Percentiles rank a stretch among this genome's conserved stretches.
phyloP scores from a whole-genome alignment of 1,139 yeast species.

The Debaryomyces robertsiae region DNA sequence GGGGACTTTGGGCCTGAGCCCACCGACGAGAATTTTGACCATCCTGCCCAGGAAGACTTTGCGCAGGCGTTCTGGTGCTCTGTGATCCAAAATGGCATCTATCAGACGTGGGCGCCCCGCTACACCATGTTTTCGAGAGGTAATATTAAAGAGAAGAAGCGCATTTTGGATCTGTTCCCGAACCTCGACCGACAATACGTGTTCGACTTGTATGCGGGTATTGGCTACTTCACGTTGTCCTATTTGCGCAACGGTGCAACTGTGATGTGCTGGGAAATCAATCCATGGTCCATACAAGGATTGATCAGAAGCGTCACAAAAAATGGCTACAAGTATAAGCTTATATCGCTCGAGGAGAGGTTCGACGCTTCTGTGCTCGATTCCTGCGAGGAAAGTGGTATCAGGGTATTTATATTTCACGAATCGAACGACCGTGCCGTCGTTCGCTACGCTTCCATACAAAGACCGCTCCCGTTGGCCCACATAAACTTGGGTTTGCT shows the following conservation, averaged over 20 bases:
- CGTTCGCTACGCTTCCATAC: slow-evolving; percentile 38
- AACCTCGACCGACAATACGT: slow-evolving; percentile 44
- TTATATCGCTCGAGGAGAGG: slow-evolving; percentile 32
- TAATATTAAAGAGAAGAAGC: slow-evolving; percentile 75
- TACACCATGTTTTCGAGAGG: slow-evolving; percentile 93
- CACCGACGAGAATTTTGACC: slow-evolving; percentile 23
- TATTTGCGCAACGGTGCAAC: slow-evolving; percentile 61
- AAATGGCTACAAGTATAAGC: slow-evolving; percentile 45
- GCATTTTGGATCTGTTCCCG: slow-evolving; percentile 47
- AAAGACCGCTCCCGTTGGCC: slow-evolving; percentile 31
- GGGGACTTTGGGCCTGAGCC: slow-evolving; percentile 66
- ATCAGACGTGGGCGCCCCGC: slow-evolving; percentile 81
- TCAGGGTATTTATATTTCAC: slow-evolving; percentile 47
- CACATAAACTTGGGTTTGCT: slow-evolving; percentile 80
- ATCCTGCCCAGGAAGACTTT: slow-evolving; percentile 50
- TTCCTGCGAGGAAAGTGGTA: slow-evolving; percentile 15
- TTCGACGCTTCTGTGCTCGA: slow-evolving; percentile 24
- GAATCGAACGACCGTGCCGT: slow-evolving; percentile 62
- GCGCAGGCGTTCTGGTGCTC: slow-evolving; percentile 69
- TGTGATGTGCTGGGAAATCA: slow-evolving; percentile 79
- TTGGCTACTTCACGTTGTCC: slow-evolving; percentile 80
- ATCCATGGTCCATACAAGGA: slow-evolving; percentile 84
- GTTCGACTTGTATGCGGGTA: slow-evolving; percentile 79
- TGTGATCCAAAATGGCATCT: slow-evolving; percentile 70
- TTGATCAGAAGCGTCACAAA: slow-evolving; percentile 53